Percentiles rank a stretch among this genome's conserved stretches.
phyloP scores from a whole-genome alignment of 306 rosid species.

The Prunus armeniaca region DNA sequence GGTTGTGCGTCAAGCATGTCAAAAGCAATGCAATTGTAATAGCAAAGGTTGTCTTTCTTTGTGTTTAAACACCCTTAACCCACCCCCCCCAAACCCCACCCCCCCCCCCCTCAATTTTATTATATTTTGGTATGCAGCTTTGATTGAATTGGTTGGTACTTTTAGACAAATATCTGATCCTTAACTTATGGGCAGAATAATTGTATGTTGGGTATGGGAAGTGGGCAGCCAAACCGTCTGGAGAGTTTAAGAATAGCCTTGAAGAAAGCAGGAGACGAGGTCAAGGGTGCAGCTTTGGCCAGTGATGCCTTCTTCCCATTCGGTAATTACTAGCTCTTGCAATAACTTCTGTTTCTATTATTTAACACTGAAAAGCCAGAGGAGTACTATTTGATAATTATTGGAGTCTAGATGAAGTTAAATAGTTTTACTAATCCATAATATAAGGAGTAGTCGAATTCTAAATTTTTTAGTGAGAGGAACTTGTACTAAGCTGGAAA shows the following conservation, averaged over 20 bases:
- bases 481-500: background rate
- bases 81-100: too few relatives aligned
- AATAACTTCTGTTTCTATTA: background rate
- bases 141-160: background rate
- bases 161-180: constrained; percentile 8
- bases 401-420: background rate
- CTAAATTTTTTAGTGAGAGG: background rate
- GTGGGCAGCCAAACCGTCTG: constrained; percentile 88
- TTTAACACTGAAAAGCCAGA: background rate
- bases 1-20: constrained; percentile 92
- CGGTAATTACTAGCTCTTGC: constrained; percentile 41
- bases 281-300: constrained; percentile 91
- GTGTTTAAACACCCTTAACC: background rate
- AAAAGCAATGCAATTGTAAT: constrained; percentile 93
- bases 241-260: constrained; percentile 88
- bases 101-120: too few relatives aligned
- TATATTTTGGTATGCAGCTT: background rate
- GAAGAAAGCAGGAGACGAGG: constrained; percentile 86
- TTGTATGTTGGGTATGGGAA: constrained; percentile 95
- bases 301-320: constrained; percentile 98
- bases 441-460: too few relatives aligned
- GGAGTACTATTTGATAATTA: background rate
- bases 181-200: constrained; percentile 54
- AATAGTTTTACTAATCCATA: background rate
- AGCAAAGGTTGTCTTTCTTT: constrained; percentile 54